phyloP scores from a whole-genome alignment of 2,329 filamentous ascomycete species.

The Trichoderma asperellum region DNA sequence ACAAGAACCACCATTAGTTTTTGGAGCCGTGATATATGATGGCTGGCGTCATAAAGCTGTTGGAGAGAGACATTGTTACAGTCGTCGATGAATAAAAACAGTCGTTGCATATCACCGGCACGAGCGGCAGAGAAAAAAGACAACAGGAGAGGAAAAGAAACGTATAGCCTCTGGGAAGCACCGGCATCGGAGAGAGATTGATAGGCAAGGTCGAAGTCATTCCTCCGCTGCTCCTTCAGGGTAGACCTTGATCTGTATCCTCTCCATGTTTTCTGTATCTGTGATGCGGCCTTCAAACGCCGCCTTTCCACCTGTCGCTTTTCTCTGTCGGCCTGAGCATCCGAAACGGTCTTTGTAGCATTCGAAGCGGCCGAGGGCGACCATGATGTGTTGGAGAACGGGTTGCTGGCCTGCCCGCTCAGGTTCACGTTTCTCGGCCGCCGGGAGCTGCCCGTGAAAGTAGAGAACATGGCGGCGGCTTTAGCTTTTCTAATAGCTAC shows the following conservation, averaged over 20 bases:
- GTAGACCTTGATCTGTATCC: slow-evolving; percentile 67
- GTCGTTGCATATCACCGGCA: slow-evolving; percentile 53
- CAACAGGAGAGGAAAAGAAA: slow-evolving; percentile 54
- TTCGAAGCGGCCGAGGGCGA: slow-evolving; percentile 61
- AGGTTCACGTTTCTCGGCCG: slow-evolving; percentile 92
- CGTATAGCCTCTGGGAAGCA: slow-evolving; percentile 42
- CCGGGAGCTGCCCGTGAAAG: slow-evolving; percentile 85
- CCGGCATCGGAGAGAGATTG: slow-evolving; percentile 41
- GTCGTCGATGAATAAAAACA: slow-evolving; percentile 53
- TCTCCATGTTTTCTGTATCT: slow-evolving; percentile 81
- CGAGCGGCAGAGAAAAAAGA: slow-evolving; percentile 52
- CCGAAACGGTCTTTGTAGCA: slow-evolving; percentile 76
- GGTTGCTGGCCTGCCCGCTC: slow-evolving; percentile 80
- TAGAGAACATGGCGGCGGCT: slow-evolving; percentile 73
- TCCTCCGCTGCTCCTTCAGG: slow-evolving; percentile 61
- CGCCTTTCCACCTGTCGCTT: slow-evolving; percentile 81
- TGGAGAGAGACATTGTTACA: slow-evolving; percentile 43
- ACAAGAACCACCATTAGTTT: slow-evolving; percentile 46
- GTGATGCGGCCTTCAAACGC: slow-evolving; percentile 71
- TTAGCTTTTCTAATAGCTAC: slow-evolving; percentile 16
- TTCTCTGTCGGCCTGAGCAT: slow-evolving; percentile 84
- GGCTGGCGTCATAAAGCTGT: slow-evolving; percentile 41
- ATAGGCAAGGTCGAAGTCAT: slow-evolving; percentile 66
- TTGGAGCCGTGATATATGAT: slow-evolving; percentile 40
- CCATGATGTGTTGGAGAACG: slow-evolving; percentile 70